Base-by-base conservation (phyloP, 2,329 filamentous ascomycete genomes). In the Fusarium sp. region DNA sequence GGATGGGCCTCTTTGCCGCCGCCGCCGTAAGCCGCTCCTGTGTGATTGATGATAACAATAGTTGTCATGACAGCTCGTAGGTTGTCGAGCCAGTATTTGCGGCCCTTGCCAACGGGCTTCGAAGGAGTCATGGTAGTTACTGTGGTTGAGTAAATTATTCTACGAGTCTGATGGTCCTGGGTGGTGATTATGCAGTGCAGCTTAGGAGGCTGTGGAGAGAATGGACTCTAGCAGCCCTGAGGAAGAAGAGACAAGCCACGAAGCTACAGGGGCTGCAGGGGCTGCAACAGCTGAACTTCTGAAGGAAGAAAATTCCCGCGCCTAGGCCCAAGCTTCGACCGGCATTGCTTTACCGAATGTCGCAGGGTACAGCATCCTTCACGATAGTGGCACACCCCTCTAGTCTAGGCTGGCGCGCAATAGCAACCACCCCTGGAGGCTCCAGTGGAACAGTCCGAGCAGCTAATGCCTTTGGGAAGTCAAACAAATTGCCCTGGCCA, bases 81-180 rank as follows among this genome's bases (percentile, higher is more conserved):
- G 17, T 53, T 53, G 40, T 53, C 50, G n/a, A 53, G 51, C 42
- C 51, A 54, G 32, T 54, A 54, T 47, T 54, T 54, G 2, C 51
- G 51, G 43, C 51, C 51, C 24, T 54, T 54, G 17, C 51, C 24
- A 2, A 24, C 14, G 20, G 40, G 50, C 40, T 53, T 53, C 3
- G 50, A 53, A 5, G 36, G n/a, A 6, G 17, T 38, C 50, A 53
- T 53, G 0, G 32, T 20, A 34, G 15, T 9, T 6, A 26, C 9
- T 19, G 38, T 20, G 19, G 39, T 42, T 23, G 8, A 42, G 23
- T 20, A n/a, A 26, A 26, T 26, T 26, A 9, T 9, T 26, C 9
- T 26, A 9, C 24, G 24, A 6, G 24, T 26, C 9, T 26, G 24
- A 9, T 26, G 24, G 24, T 9, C 24, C 9, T 26, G 24, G 24